Evolutionary conservation across 2,329 filamentous ascomycete species (phyloP), one percentile per base, ranked within the genome.

Genomic region (Nemania sp.): DNA sequence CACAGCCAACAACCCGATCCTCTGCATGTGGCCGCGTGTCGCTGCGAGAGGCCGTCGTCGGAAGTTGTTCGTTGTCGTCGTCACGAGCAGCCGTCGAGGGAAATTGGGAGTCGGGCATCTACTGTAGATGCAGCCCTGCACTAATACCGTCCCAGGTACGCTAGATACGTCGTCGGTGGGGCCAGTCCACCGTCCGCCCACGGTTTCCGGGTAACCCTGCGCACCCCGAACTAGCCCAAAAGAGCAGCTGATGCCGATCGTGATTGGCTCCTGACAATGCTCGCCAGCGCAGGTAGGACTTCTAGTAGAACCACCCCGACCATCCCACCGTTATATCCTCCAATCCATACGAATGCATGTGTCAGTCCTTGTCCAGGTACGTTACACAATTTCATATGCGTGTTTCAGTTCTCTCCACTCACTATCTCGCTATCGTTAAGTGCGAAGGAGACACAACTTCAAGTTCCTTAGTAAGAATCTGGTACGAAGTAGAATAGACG

Each of bases 61-160:
- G 41, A 37, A 23, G 49, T 51, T 31, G 43, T 49, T 30, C 30
- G 49, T 44, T 40, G 40, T 53, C 37, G 52, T 54, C 15, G 37
- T 49, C 31, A 43, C 44, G 20, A 46, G 41, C 53, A 36, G 49
- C 41, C 41, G 36, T 49, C 42, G 52, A 31, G 48, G 41, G 56
- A 56, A 59, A 59, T 59, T 59, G 56, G 52, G 52, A 30, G 47
- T 49, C 54, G 49, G 49, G 49, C 54, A 56, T 24, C 12, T 28
- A 39, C 23, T 3, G 9, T 23, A 37, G 15, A 42, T 24, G 22
- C 14, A 30, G 39, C 15, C 31, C 33, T 5, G 8, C 9, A 31
- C n/a, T n/a, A n/a, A n/a, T n/a, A n/a, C n/a, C n/a, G n/a, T n/a
- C n/a, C n/a, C n/a, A 39, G 36, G 36, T 23, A 39, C 19, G 22